Conservation (phyloP, 345 rosid genomes). For the Lagerstroemia speciosa region DNA sequence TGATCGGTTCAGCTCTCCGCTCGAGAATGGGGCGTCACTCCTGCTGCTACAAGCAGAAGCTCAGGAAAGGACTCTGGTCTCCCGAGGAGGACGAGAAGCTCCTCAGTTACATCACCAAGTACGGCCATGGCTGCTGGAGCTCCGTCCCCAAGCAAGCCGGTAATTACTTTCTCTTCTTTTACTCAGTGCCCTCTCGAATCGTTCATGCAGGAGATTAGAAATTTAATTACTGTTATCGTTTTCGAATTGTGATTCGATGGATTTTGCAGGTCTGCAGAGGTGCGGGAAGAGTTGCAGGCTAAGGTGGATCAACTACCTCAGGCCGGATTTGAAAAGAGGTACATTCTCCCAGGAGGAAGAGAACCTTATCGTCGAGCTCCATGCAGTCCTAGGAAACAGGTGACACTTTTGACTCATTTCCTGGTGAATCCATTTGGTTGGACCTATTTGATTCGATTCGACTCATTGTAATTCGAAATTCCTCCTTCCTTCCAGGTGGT, state of each 20-base stretch:
- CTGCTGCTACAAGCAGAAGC: conserved; percentile 94
- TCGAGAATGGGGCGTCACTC: conserved; percentile 85
- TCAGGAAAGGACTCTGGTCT: conserved; percentile 98
- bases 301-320: conserved; percentile 90
- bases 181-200: background rate
- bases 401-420: conserved; percentile 4
- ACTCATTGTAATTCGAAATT: background rate
- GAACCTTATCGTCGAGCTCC: conserved; percentile 76
- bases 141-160: conserved; percentile 99
- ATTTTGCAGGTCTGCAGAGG: conserved; percentile 65
- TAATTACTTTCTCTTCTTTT: too few relatives aligned
- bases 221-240: background rate
- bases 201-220: too few relatives aligned
- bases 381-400: conserved; percentile 91
- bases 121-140: conserved; percentile 98
- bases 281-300: conserved; percentile 98
- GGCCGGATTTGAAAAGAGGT: conserved; percentile 98
- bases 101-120: conserved; percentile 70
- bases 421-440: background rate
- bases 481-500: conserved; percentile 38
- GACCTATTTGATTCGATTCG: background rate
- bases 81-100: conserved; percentile 99
- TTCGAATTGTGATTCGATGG: background rate
- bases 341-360: conserved; percentile 92
- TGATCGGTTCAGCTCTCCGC: conserved; percentile 3